Percentiles rank a stretch among this genome's conserved stretches.
Conservation (phyloP, 148 eudicot species). For the Amaranthus cruentus region DNA sequence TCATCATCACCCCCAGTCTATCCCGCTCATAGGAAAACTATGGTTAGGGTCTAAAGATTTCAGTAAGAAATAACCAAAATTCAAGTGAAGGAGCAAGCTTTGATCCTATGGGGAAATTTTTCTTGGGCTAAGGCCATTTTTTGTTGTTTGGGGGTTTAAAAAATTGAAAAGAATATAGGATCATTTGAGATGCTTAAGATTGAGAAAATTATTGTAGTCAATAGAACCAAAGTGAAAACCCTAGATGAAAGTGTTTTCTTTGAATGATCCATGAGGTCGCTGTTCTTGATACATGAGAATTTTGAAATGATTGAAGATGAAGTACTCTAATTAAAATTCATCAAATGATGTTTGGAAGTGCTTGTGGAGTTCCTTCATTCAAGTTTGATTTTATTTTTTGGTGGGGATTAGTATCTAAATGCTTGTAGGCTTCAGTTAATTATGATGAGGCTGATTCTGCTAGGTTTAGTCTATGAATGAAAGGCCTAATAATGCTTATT, state of each 20-base stretch:
- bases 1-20: no score
- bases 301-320: background rate
- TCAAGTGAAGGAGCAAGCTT: no score
- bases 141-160: background rate
- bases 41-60: no score
- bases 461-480: no score
- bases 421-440: background rate
- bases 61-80: no score
- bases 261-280: background rate
- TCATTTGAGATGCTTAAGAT: background rate
- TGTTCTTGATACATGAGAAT: background rate
- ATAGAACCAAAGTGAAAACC: background rate
- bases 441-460: no score
- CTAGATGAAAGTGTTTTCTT: background rate
- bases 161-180: background rate
- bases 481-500: no score
- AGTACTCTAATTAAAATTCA: background rate
- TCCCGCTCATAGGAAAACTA: no score
- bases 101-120: no score
- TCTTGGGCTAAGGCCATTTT: no score
- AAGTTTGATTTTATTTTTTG: background rate
- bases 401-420: background rate
- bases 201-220: background rate
- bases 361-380: background rate
- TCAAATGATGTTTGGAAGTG: background rate